Evolutionary conservation across 1,139 yeast species (phyloP).

Genomic region (Taphrina confusa): DNA sequence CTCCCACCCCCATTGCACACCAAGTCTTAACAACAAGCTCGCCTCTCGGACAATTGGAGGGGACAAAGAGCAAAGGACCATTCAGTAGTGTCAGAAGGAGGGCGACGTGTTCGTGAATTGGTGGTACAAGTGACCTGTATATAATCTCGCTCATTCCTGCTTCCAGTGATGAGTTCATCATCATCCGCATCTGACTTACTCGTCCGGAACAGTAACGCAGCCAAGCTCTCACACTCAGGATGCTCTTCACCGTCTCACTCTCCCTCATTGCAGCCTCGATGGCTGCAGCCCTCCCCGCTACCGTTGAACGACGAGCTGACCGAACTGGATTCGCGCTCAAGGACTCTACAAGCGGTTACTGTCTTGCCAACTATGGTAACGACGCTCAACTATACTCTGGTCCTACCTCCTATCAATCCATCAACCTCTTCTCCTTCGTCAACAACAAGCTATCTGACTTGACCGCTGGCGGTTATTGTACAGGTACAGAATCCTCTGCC

Average conservation of each 20-base stretch:
- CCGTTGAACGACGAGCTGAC: background rate
- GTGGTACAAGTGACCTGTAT: no score
- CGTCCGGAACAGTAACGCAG: background rate
- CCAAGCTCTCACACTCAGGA: background rate
- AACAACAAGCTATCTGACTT: background rate
- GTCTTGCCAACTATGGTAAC: constrained; percentile 9
- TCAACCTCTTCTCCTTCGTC: constrained; percentile 15
- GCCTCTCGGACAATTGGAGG: no score
- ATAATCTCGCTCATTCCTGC: background rate
- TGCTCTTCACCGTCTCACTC: constrained; percentile 3
- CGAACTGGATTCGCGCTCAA: constrained; percentile 22
- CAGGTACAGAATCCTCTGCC: constrained; percentile 5
- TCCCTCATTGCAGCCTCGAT: constrained; percentile 7
- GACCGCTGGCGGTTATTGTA: constrained; percentile 21
- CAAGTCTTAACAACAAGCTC: no score
- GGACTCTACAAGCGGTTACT: constrained; percentile 16
- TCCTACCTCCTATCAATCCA: background rate
- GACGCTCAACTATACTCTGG: constrained; percentile 21
- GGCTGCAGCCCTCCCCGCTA: constrained; percentile 15
- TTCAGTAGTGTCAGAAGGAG: no score
- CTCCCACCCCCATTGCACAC: no score
- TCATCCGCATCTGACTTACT: background rate
- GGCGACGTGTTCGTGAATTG: no score
- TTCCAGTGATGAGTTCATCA: no score
- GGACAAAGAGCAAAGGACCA: no score